Percentiles rank a stretch among this genome's conserved stretches.
Evolutionary conservation across 106 monocot species (phyloP).

Genomic region (Dactylorhiza incarnata): DNA sequence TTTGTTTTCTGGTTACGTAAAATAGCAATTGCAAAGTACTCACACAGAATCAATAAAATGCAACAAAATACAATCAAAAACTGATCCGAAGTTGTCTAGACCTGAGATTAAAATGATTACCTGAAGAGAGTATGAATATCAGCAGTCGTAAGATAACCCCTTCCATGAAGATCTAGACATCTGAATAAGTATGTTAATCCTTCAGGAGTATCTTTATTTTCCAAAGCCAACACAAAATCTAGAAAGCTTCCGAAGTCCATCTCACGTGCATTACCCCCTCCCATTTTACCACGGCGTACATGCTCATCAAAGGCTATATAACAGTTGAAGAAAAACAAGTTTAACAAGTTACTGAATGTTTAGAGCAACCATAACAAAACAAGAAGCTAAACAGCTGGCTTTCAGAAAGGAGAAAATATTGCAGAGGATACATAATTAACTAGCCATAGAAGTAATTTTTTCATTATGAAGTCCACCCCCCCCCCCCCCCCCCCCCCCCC

Average conservation of each 20-base stretch:
- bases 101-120: constrained; percentile 20
- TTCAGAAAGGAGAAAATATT: background rate
- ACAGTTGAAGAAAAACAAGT: background rate
- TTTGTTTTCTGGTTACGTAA: too few species aligned
- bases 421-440: background rate
- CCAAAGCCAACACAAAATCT: constrained; percentile 95
- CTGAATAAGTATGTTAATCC: constrained; percentile 88
- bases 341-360: background rate
- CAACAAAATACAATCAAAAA: background rate
- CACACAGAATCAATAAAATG: background rate
- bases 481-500: too few species aligned
- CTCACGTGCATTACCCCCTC: constrained; percentile 81
- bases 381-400: background rate
- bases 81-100: background rate
- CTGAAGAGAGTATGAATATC: constrained; percentile 96
- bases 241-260: constrained; percentile 99
- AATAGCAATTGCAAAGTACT: background rate
- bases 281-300: constrained; percentile 83
- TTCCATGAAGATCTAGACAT: constrained; percentile 94
- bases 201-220: constrained; percentile 96
- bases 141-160: constrained; percentile 88
- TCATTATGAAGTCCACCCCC: too few species aligned
- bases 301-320: constrained; percentile 92
- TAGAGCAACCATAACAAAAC: background rate
- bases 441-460: background rate